Base-by-base conservation (phyloP, 2,329 filamentous ascomycete species). In the Exophiala calicioides region DNA sequence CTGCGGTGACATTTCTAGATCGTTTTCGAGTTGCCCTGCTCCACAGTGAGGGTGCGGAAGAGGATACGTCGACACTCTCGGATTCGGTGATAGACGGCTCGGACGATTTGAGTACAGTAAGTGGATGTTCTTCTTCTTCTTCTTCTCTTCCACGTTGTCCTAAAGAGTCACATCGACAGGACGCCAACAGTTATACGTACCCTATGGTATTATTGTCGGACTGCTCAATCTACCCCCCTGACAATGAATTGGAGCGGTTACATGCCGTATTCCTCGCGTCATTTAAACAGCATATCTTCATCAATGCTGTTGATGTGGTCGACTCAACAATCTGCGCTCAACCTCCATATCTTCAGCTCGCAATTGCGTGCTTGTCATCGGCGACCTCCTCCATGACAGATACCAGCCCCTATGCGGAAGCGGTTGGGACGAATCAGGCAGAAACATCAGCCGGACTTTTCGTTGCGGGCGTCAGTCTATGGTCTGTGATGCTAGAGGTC, bases 261-360 rank as follows among this genome's bases (percentile, higher is more conserved):
- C 47, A 50, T 19, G 16, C 31, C 5, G 30, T 16, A 9, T 46
- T 46, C 24, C 42, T 42, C 15, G 19, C 35, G 15, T 36, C 36
- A 12, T 50, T 46, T 32, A 46, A 45, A 9, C 32, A 43, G 30
- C 47, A 50, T 20, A 33, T 50, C 5, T 50, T 46, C 36, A 31
- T 46, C 6, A 15, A 45, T 9, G 32, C 36, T 27, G 26, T 50
- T 21, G 36, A 38, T 29, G 19, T 42, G 21, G 16, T 33, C 4
- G 18, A 24, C 8, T 31, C 42, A 8, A 12, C 42, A 21, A 27
- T 24, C 16, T 13, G 19, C n/a, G 24, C 43, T 5, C 24, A 21
- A 7, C 35, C 47, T 27, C 47, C 47, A 36, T 50, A 50, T 39
- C 42, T 50, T 13, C 35, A 37, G n/a, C 27, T 42, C 29, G 47